Conservation (phyloP, 192 early-diverging fungal species). For the Entophlyctis luteolus region DNA sequence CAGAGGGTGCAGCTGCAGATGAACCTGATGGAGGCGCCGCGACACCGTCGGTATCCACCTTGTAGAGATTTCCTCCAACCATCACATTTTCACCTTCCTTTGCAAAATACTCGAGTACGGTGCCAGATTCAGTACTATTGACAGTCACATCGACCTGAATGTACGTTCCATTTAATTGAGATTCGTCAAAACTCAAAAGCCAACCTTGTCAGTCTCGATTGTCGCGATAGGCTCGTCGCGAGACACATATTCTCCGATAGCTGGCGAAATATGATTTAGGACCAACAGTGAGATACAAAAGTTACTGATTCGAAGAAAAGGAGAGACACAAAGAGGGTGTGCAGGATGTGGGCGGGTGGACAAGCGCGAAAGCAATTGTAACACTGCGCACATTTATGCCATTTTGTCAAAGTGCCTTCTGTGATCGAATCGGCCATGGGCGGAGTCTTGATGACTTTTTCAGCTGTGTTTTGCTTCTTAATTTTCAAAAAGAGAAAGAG, state of each 20-base stretch:
- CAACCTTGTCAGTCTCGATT: slow-evolving; percentile 99
- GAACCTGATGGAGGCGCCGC: slow-evolving; percentile 46
- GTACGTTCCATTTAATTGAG: too few relatives aligned
- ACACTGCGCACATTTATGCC: slow-evolving; percentile 95
- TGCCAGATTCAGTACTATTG: slow-evolving; percentile 90
- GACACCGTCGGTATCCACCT: slow-evolving; percentile 71
- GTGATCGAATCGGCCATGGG: slow-evolving; percentile 98
- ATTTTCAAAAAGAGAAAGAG: too few relatives aligned
- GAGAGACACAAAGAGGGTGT: too few relatives aligned
- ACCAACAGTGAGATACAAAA: too few relatives aligned
- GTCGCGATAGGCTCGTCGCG: slow-evolving; percentile 94
- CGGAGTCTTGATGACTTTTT: slow-evolving; percentile 78
- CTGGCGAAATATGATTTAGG: slow-evolving; percentile 39
- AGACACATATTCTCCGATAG: slow-evolving; percentile 91
- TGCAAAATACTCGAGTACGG: slow-evolving; percentile 73
- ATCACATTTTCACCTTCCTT: slow-evolving; percentile 86
- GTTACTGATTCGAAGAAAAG: too few relatives aligned
- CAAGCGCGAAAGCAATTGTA: too few relatives aligned
- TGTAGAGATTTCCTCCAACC: slow-evolving; percentile 90
- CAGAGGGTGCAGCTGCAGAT: slow-evolving; percentile 11
- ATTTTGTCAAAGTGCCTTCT: slow-evolving; percentile 93
- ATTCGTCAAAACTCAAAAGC: too few relatives aligned
- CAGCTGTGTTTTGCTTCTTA: background rate
- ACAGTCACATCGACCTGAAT: slow-evolving; percentile 91
- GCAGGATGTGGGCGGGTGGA: too few relatives aligned